Base-by-base conservation (phyloP, 1,284 basidiomycete species). In the Chondrostereum purpureum region DNA sequence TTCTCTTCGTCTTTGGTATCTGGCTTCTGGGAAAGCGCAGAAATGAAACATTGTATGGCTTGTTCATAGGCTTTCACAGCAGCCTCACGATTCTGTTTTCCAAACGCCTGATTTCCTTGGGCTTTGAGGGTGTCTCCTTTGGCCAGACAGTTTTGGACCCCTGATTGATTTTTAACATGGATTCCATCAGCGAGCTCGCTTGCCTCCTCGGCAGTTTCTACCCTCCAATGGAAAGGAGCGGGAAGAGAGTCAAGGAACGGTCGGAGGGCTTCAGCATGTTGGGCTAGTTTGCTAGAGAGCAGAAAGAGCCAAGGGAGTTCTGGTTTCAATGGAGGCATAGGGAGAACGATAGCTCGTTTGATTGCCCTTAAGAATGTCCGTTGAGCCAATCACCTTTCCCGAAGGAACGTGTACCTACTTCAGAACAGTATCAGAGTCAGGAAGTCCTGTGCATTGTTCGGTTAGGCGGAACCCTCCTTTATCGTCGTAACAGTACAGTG, bases 211-310 rank as follows among this genome's bases (percentile, higher is more conserved):
- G 35, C 42, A 3, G 63, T 66, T 51, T 67, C 66, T 3, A 67
- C 36, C 2, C 61, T 50, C 66, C 67, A 68, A 20, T 53, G 54
- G 48, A 67, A 67, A 12, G 61, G 60, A 1, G 53, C 38, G 1
- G 65, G 65, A 13, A 68, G 58, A 0, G 65, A 60, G 46, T 67
- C 58, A n/a, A 68, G 55, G 53, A 68, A 69, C 8, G 62, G 61
- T 35, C 53, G 53, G 19, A 68, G 49, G 4, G 54, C 48, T 6
- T 50, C 42, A 2, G 56, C 46, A 43, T 67, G 64, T 14, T 53
- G 58, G 18, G 53, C 48, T 16, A 68, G 53, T 42, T 65, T 62
- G 42, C 57, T 55, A 4, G 64, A 61, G 27, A 68, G 50, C 11
- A 65, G 39, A 2, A 67, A 52, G 18, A 60, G 52, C 40, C 47